These are phyloP conservation scores for Citeromyces siamensis DNA, from an alignment of 1,139 yeast species.

Conservation along the genomic window DNA sequence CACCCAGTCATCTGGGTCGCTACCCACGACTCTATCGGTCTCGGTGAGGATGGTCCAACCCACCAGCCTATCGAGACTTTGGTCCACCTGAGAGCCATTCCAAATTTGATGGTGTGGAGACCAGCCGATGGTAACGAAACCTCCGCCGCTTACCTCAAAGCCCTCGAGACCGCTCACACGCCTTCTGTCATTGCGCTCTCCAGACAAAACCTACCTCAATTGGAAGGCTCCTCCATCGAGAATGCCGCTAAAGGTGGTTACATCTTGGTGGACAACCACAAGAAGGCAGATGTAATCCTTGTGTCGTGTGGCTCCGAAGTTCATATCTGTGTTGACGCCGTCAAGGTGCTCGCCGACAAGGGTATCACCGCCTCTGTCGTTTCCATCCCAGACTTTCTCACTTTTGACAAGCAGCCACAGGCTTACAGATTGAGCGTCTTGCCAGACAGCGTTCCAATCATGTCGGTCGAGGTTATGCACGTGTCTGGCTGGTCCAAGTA, in stretches of 20 bases:
- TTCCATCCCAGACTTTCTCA: slow-evolving; percentile 85
- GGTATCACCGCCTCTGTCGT: slow-evolving; percentile 77
- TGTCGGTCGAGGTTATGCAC: slow-evolving; percentile 91
- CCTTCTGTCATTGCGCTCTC: slow-evolving; percentile 90
- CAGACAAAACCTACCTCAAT: slow-evolving; percentile 96
- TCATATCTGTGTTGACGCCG: slow-evolving; percentile 68
- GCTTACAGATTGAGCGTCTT: slow-evolving; percentile 78
- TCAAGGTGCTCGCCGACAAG: slow-evolving; percentile 50
- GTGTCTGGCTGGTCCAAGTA: slow-evolving; percentile 92
- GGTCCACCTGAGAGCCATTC: slow-evolving; percentile 95
- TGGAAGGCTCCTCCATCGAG: slow-evolving; percentile 87
- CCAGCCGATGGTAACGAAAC: slow-evolving; percentile 99
- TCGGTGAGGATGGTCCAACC: slow-evolving; percentile 99
- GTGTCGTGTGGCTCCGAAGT: slow-evolving; percentile 98
- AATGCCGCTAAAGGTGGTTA: slow-evolving; percentile 96
- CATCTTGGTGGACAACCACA: slow-evolving; percentile 45
- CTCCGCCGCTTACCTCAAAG: slow-evolving; percentile 87
- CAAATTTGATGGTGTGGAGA: slow-evolving; percentile 96
- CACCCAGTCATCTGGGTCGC: slow-evolving; percentile 96
- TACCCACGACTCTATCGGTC: slow-evolving; percentile 97
- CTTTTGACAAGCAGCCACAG: slow-evolving; percentile 74
- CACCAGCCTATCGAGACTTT: slow-evolving; percentile 99
- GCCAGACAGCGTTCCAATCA: slow-evolving; percentile 90
- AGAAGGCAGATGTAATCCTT: slow-evolving; percentile 64
- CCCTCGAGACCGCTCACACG: slow-evolving; percentile 59